These are phyloP conservation scores for Dendrostoma leiphaemia DNA, from an alignment of 2,329 filamentous ascomycete species.

Conservation along the genomic window DNA sequence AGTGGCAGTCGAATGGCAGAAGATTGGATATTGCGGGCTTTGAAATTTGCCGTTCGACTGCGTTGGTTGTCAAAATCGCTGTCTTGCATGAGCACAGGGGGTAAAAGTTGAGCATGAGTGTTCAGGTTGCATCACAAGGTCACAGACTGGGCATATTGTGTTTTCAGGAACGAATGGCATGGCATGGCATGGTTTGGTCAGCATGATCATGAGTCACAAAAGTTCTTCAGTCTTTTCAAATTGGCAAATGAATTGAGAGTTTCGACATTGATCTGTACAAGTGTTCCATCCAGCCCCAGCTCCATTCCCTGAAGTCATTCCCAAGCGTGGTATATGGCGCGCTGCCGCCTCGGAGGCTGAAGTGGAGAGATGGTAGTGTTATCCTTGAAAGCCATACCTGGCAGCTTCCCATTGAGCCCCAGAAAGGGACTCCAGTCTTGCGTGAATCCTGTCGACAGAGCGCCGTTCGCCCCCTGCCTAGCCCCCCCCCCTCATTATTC, in stretches of 20 bases:
- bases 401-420: too few relatives aligned
- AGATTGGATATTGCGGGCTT: too few relatives aligned
- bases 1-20: too few relatives aligned
- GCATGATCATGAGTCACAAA: not conserved
- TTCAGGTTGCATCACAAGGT: not conserved
- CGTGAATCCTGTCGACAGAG: not conserved
- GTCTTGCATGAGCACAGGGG: too few relatives aligned
- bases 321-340: not conserved
- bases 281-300: not conserved
- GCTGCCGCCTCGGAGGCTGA: not conserved
- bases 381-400: too few relatives aligned
- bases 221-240: not conserved
- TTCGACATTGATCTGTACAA: not conserved
- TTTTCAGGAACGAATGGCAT: not conserved
- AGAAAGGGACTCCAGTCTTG: too few relatives aligned
- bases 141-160: not conserved
- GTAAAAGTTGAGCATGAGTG: not conserved
- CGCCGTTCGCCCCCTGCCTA: not conserved
- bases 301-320: not conserved
- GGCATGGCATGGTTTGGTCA: not conserved
- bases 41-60: too few relatives aligned
- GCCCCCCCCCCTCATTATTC: not conserved
- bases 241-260: constrained; percentile 10
- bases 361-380: too few relatives aligned
- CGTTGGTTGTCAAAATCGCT: too few relatives aligned